A percentile compares a stretch with the other conserved stretches of the same genome.
phyloP scores from a whole-genome alignment of 768 basidiomycete species.

The Cystofilobasidium bisporidii region DNA sequence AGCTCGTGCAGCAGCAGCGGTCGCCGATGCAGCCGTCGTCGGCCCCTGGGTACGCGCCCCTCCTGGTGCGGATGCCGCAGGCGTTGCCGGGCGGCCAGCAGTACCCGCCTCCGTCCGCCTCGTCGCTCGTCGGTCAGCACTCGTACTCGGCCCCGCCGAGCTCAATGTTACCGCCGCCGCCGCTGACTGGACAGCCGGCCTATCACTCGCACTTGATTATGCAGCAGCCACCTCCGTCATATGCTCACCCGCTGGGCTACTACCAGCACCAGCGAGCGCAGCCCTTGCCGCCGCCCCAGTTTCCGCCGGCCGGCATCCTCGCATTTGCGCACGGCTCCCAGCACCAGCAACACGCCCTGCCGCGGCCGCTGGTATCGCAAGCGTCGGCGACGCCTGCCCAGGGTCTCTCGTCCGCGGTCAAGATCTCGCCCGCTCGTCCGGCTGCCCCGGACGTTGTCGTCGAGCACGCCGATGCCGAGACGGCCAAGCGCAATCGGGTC shows the following conservation, averaged over 20 bases:
- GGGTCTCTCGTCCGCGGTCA: neutral
- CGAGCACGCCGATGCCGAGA: neutral
- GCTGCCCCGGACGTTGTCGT: neutral
- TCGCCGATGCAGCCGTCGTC: neutral
- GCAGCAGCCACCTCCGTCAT: too few relatives aligned
- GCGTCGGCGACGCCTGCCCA: neutral
- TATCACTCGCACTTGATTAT: too few relatives aligned
- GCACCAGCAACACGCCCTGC: too few relatives aligned
- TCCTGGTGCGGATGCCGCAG: neutral
- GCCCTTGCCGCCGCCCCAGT: too few relatives aligned
- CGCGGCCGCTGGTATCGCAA: neutral
- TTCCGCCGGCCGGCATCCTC: too few relatives aligned
- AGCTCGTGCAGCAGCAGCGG: neutral
- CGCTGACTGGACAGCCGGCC: too few relatives aligned
- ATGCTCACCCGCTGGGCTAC: too few relatives aligned
- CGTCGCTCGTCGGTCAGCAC: neutral
- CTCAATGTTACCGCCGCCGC: too few relatives aligned
- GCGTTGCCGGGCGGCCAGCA: neutral
- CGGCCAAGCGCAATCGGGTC: conserved; percentile 2
- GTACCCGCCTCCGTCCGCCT: neutral
- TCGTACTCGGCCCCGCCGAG: too few relatives aligned
- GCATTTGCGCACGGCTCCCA: too few relatives aligned
- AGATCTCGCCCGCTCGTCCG: neutral
- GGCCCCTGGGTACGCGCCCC: neutral
- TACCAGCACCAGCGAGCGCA: too few relatives aligned